Percentiles rank a stretch among this genome's conserved stretches.
Evolutionary conservation across 768 basidiomycete species (phyloP).

Genomic region (Mycena amicta): DNA sequence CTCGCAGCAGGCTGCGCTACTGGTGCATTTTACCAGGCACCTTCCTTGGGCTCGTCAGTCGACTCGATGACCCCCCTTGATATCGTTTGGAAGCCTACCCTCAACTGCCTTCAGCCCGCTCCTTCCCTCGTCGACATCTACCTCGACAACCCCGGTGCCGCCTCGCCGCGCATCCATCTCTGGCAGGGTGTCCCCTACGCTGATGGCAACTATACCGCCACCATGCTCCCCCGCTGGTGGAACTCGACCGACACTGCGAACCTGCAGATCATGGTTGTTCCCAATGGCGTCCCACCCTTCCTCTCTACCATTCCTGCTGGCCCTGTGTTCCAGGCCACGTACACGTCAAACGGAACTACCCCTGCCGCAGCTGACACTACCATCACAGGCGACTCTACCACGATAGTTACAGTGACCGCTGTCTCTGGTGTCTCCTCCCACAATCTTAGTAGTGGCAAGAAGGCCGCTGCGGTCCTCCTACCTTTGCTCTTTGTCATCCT

Average conservation of each 20-base stretch:
- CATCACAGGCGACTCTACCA: conserved; percentile 22
- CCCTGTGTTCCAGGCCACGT: conserved; percentile 71
- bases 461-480: conserved; percentile 69
- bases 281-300: conserved; percentile 52
- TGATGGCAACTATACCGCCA: conserved; percentile 50
- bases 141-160: conserved; percentile 54
- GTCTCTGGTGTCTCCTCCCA: conserved; percentile 37
- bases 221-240: conserved; percentile 72
- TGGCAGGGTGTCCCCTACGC: conserved; percentile 57
- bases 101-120: conserved; percentile 46
- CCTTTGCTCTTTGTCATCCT: conserved; percentile 58
- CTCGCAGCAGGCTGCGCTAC: conserved; percentile 56
- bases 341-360: conserved; percentile 45
- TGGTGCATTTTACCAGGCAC: conserved; percentile 65
- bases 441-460: conserved; percentile 49
- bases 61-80: conserved; percentile 51
- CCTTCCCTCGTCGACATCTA: conserved; percentile 64
- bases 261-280: conserved; percentile 65
- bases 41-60: conserved; percentile 48
- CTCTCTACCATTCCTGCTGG: conserved; percentile 59
- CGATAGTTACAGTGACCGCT: conserved; percentile 28
- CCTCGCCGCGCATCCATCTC: conserved; percentile 50
- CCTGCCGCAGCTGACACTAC: conserved; percentile 41
- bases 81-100: conserved; percentile 61
- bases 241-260: conserved; percentile 49